Conservation (phyloP, 78 protist genomes). For the Cavenderia fasciculata region DNA sequence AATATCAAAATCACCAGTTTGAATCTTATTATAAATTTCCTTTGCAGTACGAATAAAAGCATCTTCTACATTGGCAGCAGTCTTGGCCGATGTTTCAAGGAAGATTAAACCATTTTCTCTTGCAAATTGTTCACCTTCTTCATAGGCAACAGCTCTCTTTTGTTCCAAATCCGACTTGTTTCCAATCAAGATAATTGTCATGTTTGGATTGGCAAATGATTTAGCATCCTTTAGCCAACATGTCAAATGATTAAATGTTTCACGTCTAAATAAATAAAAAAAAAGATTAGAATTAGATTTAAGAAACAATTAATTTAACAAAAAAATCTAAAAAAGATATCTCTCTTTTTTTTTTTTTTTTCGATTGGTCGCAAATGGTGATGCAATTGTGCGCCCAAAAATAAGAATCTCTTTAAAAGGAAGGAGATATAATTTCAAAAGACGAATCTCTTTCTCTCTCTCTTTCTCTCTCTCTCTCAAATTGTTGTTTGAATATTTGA, state of each 20-base stretch:
- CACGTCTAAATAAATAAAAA: conserved; percentile 78
- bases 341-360: not conserved
- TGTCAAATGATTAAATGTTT: conserved; percentile 95
- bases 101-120: conserved; percentile 93
- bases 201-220: conserved; percentile 71
- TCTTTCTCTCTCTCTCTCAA: no score
- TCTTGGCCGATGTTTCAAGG: conserved; percentile 98
- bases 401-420: not conserved
- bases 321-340: not conserved
- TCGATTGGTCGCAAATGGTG: not conserved
- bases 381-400: not conserved
- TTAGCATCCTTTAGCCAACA: conserved; percentile 93
- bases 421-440: no score
- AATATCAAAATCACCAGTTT: conserved; percentile 85
- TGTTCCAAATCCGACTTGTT: conserved; percentile 95
- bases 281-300: not conserved
- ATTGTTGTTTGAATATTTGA: no score
- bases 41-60: conserved; percentile 88
- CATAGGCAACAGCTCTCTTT: conserved; percentile 91
- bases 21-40: conserved; percentile 87
- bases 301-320: not conserved
- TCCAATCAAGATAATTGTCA: conserved; percentile 93
- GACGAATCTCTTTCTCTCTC: no score
- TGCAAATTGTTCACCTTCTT: conserved; percentile 97
- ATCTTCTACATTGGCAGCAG: conserved; percentile 97